Base-by-base conservation (phyloP, 1,139 yeast species). In the Taphrina wiesneri region DNA sequence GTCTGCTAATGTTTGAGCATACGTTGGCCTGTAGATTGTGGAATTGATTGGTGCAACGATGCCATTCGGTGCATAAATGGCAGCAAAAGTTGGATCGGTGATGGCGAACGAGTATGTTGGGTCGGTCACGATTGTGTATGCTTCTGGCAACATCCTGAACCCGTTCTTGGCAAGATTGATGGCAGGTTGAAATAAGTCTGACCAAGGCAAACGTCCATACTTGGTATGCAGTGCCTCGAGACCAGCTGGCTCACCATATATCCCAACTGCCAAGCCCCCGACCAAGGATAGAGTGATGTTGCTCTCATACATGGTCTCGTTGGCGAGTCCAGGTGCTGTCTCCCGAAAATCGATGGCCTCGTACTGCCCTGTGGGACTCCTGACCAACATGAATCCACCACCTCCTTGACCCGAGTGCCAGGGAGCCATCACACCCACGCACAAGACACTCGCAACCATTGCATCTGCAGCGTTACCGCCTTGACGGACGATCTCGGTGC, bases 361-460 rank as follows among this genome's bases (percentile, higher is more conserved):
- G 36, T 67, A 49, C n/a, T 30, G n/a, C n/a, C 59, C 63, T 7
- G 47, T 36, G 15, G 53, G 49, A 11, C 45, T 36, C 32, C 69
- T 32, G 25, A 68, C 68, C 15, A 68, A 25, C 65, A 62, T 62
- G 56, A 68, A 67, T 1, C 70, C 70, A 70, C 74, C 43, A 9
- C 98, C 99, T 1, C 99, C 99, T 57, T 92, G 85, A 0, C 99
- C 98, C 2, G 95, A 86, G 57, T 92, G 86, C 74, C 86, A 90
- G 68, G 91, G 86, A 73, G 89, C 88, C 47, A 90, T 77, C 66
- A 89, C 81, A 1, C 98, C 98, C 46, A 92, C 85, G 74, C 99
- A 92, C 28, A 93, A 79, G 0, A 96, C 90, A 21, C 89, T 88
- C 0, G 96, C 88, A 1, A 93, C 86, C 0, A 96, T 90, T 0